Percentiles rank a stretch among this genome's conserved stretches.
These are phyloP conservation scores for Penicillium roqueforti DNA, from an alignment of 495 filamentous ascomycete species.

Conservation along the genomic window DNA sequence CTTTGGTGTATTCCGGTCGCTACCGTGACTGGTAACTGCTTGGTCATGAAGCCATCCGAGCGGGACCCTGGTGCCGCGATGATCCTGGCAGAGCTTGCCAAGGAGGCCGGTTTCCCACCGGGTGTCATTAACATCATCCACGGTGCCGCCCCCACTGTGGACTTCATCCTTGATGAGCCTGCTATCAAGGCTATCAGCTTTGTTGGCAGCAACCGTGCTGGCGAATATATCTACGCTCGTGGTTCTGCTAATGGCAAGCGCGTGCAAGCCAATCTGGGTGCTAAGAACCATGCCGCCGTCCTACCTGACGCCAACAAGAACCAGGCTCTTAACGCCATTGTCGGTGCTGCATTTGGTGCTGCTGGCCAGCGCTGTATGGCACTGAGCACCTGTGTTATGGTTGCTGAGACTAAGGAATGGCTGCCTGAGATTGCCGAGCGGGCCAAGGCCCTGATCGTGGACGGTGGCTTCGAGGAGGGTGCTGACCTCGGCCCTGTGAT, in stretches of 20 bases:
- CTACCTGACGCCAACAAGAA: slow-evolving; percentile 98
- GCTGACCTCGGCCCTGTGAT: slow-evolving; percentile 97
- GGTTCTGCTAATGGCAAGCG: slow-evolving; percentile 87
- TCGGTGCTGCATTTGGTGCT: slow-evolving; percentile 93
- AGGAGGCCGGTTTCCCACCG: slow-evolving; percentile 87
- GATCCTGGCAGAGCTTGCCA: slow-evolving; percentile 90
- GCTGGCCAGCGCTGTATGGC: slow-evolving; percentile 99
- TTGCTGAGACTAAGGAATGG: slow-evolving; percentile 93
- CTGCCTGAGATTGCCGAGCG: slow-evolving; percentile 85
- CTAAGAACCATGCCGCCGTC: slow-evolving; percentile 97
- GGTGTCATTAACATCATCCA: slow-evolving; percentile 96
- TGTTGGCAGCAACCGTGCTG: slow-evolving; percentile 92
- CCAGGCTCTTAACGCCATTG: slow-evolving; percentile 89
- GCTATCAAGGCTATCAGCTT: slow-evolving; percentile 98
- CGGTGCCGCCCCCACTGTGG: slow-evolving; percentile 83
- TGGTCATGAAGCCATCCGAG: slow-evolving; percentile 96
- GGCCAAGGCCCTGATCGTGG: slow-evolving; percentile 82
- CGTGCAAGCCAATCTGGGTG: slow-evolving; percentile 97
- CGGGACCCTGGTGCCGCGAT: slow-evolving; percentile 96
- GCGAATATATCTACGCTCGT: slow-evolving; percentile 92
- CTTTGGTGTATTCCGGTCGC: slow-evolving; percentile 96
- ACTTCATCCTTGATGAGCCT: slow-evolving; percentile 96
- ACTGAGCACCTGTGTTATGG: slow-evolving; percentile 86
- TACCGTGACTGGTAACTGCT: slow-evolving; percentile 88
- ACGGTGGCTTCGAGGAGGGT: slow-evolving; percentile 91